Evolutionary conservation across 2,329 filamentous ascomycete species (phyloP).

Genomic region (Cadophora sp.): DNA sequence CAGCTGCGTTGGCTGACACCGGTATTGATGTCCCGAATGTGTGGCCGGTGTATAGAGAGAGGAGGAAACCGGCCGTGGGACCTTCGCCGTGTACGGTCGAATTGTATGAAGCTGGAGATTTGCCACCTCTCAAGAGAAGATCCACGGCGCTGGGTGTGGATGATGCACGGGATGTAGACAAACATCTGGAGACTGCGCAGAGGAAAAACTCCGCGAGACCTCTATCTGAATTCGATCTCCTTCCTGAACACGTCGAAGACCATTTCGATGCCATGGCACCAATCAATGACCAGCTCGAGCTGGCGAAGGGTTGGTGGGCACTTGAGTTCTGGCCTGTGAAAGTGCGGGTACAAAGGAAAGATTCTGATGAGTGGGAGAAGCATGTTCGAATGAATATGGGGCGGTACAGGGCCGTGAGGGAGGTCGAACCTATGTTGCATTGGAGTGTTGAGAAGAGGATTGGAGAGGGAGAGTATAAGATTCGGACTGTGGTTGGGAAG

Average conservation of each 20-base stretch:
- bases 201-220: not conserved
- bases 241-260: conserved; percentile 52
- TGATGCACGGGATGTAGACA: conserved; percentile 31
- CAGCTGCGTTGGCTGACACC: conserved; percentile 48
- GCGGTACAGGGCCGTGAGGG: conserved; percentile 47
- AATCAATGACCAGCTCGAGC: conserved; percentile 50
- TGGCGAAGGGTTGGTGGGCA: conserved; percentile 52
- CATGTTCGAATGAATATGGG: conserved; percentile 49
- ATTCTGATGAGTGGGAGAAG: conserved; percentile 48
- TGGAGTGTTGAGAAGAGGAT: conserved; percentile 52
- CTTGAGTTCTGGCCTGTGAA: conserved; percentile 53
- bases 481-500: conserved; percentile 43
- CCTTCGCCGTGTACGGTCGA: conserved; percentile 49
- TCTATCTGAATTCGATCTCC: conserved; percentile 31
- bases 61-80: conserved; percentile 43
- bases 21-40: conserved; percentile 52
- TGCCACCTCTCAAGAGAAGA: conserved; percentile 46
- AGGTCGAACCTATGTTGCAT: conserved; percentile 50
- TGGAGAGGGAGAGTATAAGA: conserved; percentile 46
- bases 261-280: conserved; percentile 51
- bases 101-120: conserved; percentile 44
- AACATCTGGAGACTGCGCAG: not conserved
- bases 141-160: conserved; percentile 43
- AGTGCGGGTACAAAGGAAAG: conserved; percentile 45
- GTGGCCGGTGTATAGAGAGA: conserved; percentile 49